A percentile compares a stretch with the other conserved stretches of the same genome.
Conservation (phyloP, 2,329 filamentous ascomycete genomes). For the Trichophyton verrucosum region DNA sequence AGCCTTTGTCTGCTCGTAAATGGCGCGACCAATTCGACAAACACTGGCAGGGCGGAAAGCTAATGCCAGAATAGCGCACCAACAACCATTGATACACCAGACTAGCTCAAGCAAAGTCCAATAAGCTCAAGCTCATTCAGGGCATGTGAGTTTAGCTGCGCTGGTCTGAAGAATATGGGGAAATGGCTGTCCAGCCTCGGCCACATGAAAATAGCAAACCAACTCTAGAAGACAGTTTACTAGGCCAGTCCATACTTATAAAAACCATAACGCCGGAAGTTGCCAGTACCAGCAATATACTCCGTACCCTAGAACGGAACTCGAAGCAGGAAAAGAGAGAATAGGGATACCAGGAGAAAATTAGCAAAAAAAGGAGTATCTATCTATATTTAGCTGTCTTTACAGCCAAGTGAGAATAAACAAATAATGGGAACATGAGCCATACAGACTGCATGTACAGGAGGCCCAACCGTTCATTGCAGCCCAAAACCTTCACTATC, state of each 20-base stretch:
- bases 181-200: neutral
- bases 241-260: neutral
- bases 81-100: neutral
- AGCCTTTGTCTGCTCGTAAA: neutral
- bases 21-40: neutral
- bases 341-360: neutral
- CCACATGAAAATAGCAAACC: neutral
- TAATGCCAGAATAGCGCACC: neutral
- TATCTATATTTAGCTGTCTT: too few species aligned
- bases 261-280: neutral
- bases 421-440: neutral
- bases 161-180: slow-evolving; percentile 1
- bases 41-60: neutral
- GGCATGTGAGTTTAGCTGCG: neutral
- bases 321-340: neutral
- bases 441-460: neutral
- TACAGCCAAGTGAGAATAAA: neutral
- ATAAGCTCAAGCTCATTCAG: neutral
- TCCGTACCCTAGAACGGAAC: neutral
- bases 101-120: too few species aligned
- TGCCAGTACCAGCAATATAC: too few species aligned
- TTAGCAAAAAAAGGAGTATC: neutral
- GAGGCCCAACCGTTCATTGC: slow-evolving; percentile 42
- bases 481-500: slow-evolving; percentile 89
- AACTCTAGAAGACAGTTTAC: neutral